Conservation (phyloP, 768 basidiomycete genomes). For the Leccinum truebloodii region DNA sequence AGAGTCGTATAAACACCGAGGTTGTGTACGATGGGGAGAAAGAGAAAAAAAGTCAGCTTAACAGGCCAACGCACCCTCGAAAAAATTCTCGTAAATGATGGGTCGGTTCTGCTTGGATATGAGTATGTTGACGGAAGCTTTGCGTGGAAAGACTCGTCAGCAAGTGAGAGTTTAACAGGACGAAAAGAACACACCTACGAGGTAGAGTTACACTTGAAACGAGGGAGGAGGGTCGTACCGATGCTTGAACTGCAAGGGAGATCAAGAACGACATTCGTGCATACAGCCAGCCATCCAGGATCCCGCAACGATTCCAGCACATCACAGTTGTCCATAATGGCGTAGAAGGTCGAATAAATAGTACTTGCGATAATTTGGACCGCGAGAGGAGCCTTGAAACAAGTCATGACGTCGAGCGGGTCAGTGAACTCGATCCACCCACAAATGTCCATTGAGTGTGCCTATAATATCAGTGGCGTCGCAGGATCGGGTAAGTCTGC, state of each 20-base stretch:
- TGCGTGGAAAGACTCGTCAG: constrained; percentile 28
- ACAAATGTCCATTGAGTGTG: too few relatives aligned
- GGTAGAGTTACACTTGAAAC: not conserved
- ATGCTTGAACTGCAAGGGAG: constrained; percentile 28
- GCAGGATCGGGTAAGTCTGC: too few relatives aligned
- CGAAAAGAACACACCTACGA: not conserved
- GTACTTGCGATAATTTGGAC: constrained; percentile 24
- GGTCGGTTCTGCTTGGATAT: constrained; percentile 95
- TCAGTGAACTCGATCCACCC: not conserved
- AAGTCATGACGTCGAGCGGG: constrained; percentile 40
- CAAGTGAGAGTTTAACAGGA: constrained; percentile 16
- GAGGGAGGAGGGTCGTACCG: constrained; percentile 32
- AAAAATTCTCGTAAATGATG: constrained; percentile 98
- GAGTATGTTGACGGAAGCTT: constrained; percentile 69
- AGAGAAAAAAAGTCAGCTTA: constrained; percentile 1
- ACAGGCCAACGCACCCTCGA: constrained; percentile 71
- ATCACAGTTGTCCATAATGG: constrained; percentile 7
- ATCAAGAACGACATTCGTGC: constrained; percentile 35
- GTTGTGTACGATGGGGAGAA: too few relatives aligned
- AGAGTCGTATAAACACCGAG: too few relatives aligned
- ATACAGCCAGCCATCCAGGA: constrained; percentile 36
- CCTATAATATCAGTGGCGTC: too few relatives aligned
- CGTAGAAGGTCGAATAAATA: not conserved
- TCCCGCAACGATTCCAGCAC: constrained; percentile 4
- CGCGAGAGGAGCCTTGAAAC: constrained; percentile 30